Conservation (phyloP, 805 yeast genomes). For the Komagataella pastoris region DNA sequence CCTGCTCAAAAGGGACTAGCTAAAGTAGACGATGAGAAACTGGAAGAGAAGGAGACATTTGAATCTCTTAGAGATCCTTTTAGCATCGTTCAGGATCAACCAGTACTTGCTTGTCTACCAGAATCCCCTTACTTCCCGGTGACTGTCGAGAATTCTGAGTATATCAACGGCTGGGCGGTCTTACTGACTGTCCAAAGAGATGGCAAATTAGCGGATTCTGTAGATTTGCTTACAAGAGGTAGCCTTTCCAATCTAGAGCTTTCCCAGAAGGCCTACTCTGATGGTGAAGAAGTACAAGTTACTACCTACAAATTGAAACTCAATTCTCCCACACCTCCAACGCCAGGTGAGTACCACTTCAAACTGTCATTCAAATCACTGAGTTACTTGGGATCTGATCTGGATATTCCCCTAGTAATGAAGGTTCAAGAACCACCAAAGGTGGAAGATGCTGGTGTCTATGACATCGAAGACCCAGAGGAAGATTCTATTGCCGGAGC, state of each 20-base stretch:
- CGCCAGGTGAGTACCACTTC: slow-evolving; percentile 51
- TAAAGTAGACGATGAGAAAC: slow-evolving; percentile 16
- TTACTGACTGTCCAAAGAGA: slow-evolving; percentile 65
- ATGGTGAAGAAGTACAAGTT: slow-evolving; percentile 31
- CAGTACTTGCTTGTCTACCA: slow-evolving; percentile 44
- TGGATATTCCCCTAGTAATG: slow-evolving; percentile 59
- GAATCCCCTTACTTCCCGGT: slow-evolving; percentile 71
- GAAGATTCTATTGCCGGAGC: slow-evolving; percentile 72
- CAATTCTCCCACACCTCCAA: slow-evolving; percentile 66
- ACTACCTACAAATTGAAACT: slow-evolving; percentile 70
- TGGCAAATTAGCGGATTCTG: slow-evolving; percentile 63
- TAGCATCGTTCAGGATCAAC: slow-evolving; percentile 50
- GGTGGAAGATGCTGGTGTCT: slow-evolving; percentile 20
- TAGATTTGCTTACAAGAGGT: slow-evolving; percentile 34
- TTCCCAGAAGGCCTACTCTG: slow-evolving; percentile 32
- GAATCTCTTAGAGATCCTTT: slow-evolving; percentile 66
- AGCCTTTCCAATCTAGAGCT: slow-evolving; percentile 43
- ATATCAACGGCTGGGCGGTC: slow-evolving; percentile 47
- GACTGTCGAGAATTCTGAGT: slow-evolving; percentile 8
- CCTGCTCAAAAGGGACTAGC: slow-evolving; percentile 44
- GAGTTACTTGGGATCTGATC: slow-evolving; percentile 72
- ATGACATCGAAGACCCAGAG: slow-evolving; percentile 58
- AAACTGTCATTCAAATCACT: slow-evolving; percentile 58
- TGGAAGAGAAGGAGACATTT: slow-evolving; percentile 46
- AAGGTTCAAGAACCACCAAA: slow-evolving; percentile 47